Evolutionary conservation across 371 early-diverging fungal genomes (phyloP).

Genomic region (Quaeritorhiza haematococci): DNA sequence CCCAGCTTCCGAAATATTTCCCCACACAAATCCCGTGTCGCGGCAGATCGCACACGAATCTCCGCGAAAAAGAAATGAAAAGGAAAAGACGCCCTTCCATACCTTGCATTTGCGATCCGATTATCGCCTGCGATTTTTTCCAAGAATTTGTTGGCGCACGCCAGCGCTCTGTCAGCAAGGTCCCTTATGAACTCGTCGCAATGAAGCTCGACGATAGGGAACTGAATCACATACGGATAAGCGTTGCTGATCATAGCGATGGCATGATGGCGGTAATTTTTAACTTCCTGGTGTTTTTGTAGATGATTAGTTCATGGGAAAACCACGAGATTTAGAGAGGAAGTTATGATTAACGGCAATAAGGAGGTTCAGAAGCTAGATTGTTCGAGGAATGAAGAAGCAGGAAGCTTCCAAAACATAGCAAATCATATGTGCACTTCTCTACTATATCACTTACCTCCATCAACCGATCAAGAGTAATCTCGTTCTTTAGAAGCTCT

Average conservation of each 20-base stretch:
- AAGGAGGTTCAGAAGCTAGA: not conserved
- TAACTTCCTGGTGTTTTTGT: constrained; percentile 42
- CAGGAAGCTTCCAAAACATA: too few species aligned
- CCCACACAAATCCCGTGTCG: too few species aligned
- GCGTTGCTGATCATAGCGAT: constrained; percentile 33
- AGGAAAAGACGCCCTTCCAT: constrained; percentile 7
- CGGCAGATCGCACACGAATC: too few species aligned
- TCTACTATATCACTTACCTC: constrained; percentile 27
- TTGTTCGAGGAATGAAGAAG: not conserved
- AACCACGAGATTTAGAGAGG: not conserved
- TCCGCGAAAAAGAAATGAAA: too few species aligned
- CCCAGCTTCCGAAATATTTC: not conserved
- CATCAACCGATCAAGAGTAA: constrained; percentile 33
- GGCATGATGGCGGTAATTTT: constrained; percentile 28
- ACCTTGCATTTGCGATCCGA: constrained; percentile 12
- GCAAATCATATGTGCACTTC: too few species aligned
- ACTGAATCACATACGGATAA: constrained; percentile 41
- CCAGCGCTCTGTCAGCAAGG: constrained; percentile 38
- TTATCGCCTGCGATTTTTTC: constrained; percentile 36
- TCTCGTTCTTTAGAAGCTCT: constrained; percentile 33
- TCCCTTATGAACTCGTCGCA: constrained; percentile 41
- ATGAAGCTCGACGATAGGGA: constrained; percentile 43
- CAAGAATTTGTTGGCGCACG: constrained; percentile 32
- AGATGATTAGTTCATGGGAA: not conserved
- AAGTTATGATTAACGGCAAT: not conserved